phyloP scores from a whole-genome alignment of 2,329 filamentous ascomycete genomes.

The Cladophialophora bantiana region DNA sequence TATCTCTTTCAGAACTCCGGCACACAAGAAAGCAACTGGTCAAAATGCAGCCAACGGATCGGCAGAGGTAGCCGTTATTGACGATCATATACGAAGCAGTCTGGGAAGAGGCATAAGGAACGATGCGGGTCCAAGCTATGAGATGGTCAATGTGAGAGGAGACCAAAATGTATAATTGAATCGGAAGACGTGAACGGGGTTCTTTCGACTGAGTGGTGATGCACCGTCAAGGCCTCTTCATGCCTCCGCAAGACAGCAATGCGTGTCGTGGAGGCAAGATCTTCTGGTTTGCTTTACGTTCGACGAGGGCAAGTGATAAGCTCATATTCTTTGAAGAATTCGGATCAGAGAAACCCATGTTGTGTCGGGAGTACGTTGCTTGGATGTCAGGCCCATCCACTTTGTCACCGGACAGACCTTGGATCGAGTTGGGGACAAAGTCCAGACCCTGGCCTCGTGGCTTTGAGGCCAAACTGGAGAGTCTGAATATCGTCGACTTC shows the following conservation, averaged over 20 bases:
- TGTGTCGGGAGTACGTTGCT: not conserved
- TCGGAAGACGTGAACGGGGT: not conserved
- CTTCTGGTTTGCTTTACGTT: not conserved
- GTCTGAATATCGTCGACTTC: not conserved
- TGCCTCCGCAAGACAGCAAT: not conserved
- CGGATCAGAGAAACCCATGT: not conserved
- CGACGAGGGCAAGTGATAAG: not conserved
- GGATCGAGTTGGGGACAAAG: not conserved
- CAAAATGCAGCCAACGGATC: conserved; percentile 28
- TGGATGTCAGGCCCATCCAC: not conserved
- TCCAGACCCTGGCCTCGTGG: not conserved
- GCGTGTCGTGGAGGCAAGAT: not conserved
- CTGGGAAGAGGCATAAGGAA: conserved; percentile 40
- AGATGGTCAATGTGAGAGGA: conserved; percentile 65
- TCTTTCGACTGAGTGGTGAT: not conserved
- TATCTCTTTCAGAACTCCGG: conserved; percentile 77
- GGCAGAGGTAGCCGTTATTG: conserved; percentile 44
- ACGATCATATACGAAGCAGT: conserved; percentile 44
- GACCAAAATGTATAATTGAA: conserved; percentile 35
- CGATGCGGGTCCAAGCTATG: conserved; percentile 58
- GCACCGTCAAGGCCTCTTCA: not conserved
- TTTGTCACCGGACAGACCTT: not conserved
- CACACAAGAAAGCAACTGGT: conserved; percentile 22
- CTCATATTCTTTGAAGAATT: not conserved
- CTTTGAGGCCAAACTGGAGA: not conserved